phyloP scores from a whole-genome alignment of 2,329 filamentous ascomycete genomes.

The Penicillium sp. region DNA sequence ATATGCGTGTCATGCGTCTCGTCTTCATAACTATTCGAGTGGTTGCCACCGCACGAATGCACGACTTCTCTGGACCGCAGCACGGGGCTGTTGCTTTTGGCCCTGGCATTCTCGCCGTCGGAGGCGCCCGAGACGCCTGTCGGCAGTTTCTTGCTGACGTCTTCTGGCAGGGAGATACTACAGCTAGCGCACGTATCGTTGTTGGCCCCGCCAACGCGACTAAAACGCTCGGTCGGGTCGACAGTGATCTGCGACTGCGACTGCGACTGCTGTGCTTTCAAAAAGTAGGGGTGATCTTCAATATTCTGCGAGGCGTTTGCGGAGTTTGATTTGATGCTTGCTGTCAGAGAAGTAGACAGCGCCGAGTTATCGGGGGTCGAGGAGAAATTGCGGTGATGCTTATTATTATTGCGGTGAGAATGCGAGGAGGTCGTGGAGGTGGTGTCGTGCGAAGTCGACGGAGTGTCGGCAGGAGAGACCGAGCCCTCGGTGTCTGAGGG shows the following conservation, averaged over 20 bases:
- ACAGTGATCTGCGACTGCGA: neutral
- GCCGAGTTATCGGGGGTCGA: slow-evolving; percentile 20
- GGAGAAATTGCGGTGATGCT: slow-evolving; percentile 10
- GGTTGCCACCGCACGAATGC: slow-evolving; percentile 45
- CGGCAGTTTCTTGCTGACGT: slow-evolving; percentile 51
- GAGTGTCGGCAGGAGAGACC: slow-evolving; percentile 39
- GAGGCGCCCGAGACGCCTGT: slow-evolving; percentile 49
- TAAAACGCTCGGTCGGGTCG: slow-evolving; percentile 37
- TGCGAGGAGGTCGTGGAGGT: slow-evolving; percentile 20
- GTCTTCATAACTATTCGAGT: slow-evolving; percentile 33
- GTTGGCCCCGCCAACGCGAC: slow-evolving; percentile 41
- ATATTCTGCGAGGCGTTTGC: slow-evolving; percentile 27
- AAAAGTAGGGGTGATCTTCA: slow-evolving; percentile 52
- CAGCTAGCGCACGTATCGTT: slow-evolving; percentile 57
- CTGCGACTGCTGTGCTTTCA: slow-evolving; percentile 20
- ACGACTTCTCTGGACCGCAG: slow-evolving; percentile 53
- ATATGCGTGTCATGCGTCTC: slow-evolving; percentile 30
- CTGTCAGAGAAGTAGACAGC: slow-evolving; percentile 26
- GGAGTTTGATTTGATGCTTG: slow-evolving; percentile 19
- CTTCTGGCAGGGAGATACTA: slow-evolving; percentile 52
- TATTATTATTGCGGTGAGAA: slow-evolving; percentile 15
- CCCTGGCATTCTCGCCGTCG: slow-evolving; percentile 45
- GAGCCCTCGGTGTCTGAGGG: slow-evolving; percentile 32
- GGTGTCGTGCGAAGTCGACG: slow-evolving; percentile 29
- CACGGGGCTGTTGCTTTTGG: slow-evolving; percentile 53